Evolutionary conservation across 1,284 basidiomycete genomes (phyloP), one percentile per base, ranked within the genome.

Genomic region (Neolentinus lepideus): DNA sequence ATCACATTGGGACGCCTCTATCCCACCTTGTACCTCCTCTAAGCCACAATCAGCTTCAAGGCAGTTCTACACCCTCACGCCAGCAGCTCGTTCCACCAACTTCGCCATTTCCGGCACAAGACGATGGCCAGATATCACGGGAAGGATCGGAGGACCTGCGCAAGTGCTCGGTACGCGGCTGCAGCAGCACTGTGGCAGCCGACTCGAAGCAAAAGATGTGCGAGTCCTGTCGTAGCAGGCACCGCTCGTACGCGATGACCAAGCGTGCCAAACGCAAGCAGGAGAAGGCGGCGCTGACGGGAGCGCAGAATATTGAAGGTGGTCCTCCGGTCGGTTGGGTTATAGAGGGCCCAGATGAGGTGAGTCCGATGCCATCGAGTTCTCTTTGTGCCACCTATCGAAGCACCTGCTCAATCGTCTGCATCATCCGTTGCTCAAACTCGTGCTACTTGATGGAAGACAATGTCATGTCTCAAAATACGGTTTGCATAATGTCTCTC

Each of bases 191-290:
- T 4, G 29, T 31, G 29, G 29, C 29, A 31, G 29, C 52, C 33
- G 24, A 53, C 21, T 27, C 14, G 16, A 43, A 53, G 35, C 36
- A 69, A 62, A 81, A 77, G 66, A 81, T 81, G 80, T 83, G 80
- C 68, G 74, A 77, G 29, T 61, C 59, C 2, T 83, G 80, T 67
- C 69, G 79, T 24, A 71, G 71, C 35, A 72, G 77, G 14, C 79
- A 81, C 63, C 72, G 79, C 27, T 63, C 73, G 19, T 82, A 83
- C 52, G 79, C 78, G 14, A 75, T 63, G 51, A 79, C 78, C 1
- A 81, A 81, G 62, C 67, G 79, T 14, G 74, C 75, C 4, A 74
- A 75, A 58, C 66, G 78, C 56, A 81, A 79, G 64, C 62, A 72
- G 61, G 79, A 83, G 66, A 81, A 81, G 64, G 72, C 71, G 1